Percentiles rank a stretch among this genome's conserved stretches.
phyloP scores from a whole-genome alignment of 129 eudicot genomes.

The Artemisia annua region DNA sequence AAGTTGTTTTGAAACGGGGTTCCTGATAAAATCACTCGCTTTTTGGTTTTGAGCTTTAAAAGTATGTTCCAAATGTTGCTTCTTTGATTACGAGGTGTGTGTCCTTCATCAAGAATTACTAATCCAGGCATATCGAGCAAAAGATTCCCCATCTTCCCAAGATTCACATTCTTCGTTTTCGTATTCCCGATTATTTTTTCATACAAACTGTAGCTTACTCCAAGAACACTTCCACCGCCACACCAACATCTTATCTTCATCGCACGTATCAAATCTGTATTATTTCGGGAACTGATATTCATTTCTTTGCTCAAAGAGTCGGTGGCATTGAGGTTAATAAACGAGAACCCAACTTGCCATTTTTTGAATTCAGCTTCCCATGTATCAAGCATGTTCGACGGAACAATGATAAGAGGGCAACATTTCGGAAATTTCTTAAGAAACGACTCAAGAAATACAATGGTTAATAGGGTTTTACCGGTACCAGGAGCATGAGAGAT shows the following conservation, averaged over 20 bases:
- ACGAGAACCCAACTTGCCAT: not conserved
- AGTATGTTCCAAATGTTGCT: slow-evolving; percentile 54
- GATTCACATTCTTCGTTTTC: slow-evolving; percentile 3
- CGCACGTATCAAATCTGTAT: too few relatives aligned
- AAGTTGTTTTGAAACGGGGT: slow-evolving; percentile 87
- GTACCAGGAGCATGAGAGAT: slow-evolving; percentile 89
- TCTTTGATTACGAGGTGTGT: slow-evolving; percentile 59
- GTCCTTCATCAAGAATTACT: slow-evolving; percentile 88
- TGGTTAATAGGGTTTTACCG: slow-evolving; percentile 63
- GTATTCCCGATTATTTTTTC: slow-evolving; percentile 35
- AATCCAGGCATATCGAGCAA: slow-evolving; percentile 55
- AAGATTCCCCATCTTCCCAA: slow-evolving; percentile 24
- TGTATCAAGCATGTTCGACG: not conserved
- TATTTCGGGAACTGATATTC: too few relatives aligned
- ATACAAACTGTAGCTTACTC: not conserved
- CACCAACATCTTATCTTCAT: too few relatives aligned
- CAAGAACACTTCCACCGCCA: too few relatives aligned
- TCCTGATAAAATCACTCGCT: slow-evolving; percentile 64
- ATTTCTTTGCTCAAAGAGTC: too few relatives aligned
- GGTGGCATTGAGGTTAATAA: not conserved
- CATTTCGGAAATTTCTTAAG: slow-evolving; percentile 45
- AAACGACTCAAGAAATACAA: slow-evolving; percentile 43
- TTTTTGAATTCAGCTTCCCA: not conserved
- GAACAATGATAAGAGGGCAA: slow-evolving; percentile 43
- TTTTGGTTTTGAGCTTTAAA: slow-evolving; percentile 47